Base-by-base conservation (phyloP, 2,329 filamentous ascomycete genomes). In the Paracoccidioides lutzii region DNA sequence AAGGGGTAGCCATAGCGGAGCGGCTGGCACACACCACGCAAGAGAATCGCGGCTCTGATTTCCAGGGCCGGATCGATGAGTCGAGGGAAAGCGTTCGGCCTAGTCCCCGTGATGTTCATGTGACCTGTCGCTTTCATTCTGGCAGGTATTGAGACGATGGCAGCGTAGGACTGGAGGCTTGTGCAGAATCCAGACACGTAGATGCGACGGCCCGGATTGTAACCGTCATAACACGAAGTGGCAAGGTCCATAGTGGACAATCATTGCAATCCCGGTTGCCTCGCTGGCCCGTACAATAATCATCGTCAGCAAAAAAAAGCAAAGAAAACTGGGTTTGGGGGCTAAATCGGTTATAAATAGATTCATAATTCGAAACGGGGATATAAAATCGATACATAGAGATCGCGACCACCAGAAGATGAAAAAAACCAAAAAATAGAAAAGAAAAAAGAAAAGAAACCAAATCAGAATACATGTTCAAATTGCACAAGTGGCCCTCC, bases 381-480 rank as follows among this genome's bases (percentile, higher is more conserved):
- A 15, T 5, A 6, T 32, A 52, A 52, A 52, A 32, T 14, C 42
- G 15, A 15, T 10, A 38, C 7, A 52, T 42, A 52, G 32, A 52
- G 28, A 38, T 30, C 50, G 22, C 37, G 15, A n/a, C 38, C 37
- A 38, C 35, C 37, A 8, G 3, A 10, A 52, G 49, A 38, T 14
- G 10, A 32, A 40, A 5, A 50, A 35, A 30, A 32, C 15, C 15
- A 50, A 30, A 33, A 50, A 43, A n/a, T n/a, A 55, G 35, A 49
- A 49, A 40, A 51, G 51, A 35, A 15, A 52, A n/a, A 8, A 22
- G 37, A 22, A 41, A 43, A 42, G 15, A 40, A 42, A 22, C 37
- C 32, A 54, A 56, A 52, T 57, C 51, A 45, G 52, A 57, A 43
- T 56, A 55, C 58, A 60, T 43, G 42, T 48, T 35, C 40, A 38